Evolutionary conservation across 148 eudicot species (phyloP).

Genomic region (Rhododendron williamsianum): DNA sequence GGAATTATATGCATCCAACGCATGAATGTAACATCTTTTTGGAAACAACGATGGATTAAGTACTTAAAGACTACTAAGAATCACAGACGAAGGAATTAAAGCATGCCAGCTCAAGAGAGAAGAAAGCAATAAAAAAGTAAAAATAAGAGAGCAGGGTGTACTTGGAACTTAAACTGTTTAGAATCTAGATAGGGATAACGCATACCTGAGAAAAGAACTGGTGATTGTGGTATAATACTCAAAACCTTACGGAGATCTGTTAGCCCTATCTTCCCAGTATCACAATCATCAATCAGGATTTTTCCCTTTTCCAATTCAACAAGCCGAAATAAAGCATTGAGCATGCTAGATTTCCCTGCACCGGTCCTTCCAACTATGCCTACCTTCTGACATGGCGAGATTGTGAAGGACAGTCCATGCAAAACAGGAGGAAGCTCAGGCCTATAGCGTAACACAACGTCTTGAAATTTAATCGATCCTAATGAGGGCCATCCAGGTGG

Average conservation of each 20-base stretch:
- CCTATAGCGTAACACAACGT: slow-evolving; percentile 47
- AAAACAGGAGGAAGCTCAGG: slow-evolving; percentile 48
- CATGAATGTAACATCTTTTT: background rate
- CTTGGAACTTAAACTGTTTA: background rate
- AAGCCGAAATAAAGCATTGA: slow-evolving; percentile 70
- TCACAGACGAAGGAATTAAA: background rate
- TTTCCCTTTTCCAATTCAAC: slow-evolving; percentile 69
- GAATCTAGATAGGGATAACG: background rate
- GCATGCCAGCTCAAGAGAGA: slow-evolving; percentile 6
- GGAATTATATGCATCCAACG: background rate
- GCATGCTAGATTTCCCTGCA: slow-evolving; percentile 76
- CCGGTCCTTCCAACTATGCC: slow-evolving; percentile 82
- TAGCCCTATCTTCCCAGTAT: slow-evolving; percentile 53
- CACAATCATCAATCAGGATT: slow-evolving; percentile 53
- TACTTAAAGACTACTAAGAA: background rate
- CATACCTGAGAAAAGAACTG: slow-evolving; percentile 74
- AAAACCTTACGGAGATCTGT: slow-evolving; percentile 60
- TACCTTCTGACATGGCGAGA: slow-evolving; percentile 51
- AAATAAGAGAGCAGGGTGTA: background rate
- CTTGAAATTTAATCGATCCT: slow-evolving; percentile 39
- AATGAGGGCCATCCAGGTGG: slow-evolving; percentile 54
- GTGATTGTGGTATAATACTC: slow-evolving; percentile 80
- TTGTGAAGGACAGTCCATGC: slow-evolving; percentile 49
- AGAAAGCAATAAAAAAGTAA: background rate
- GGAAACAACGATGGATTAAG: background rate